phyloP scores from a whole-genome alignment of 495 filamentous ascomycete species.

The Clohesyomyces aquaticus region DNA sequence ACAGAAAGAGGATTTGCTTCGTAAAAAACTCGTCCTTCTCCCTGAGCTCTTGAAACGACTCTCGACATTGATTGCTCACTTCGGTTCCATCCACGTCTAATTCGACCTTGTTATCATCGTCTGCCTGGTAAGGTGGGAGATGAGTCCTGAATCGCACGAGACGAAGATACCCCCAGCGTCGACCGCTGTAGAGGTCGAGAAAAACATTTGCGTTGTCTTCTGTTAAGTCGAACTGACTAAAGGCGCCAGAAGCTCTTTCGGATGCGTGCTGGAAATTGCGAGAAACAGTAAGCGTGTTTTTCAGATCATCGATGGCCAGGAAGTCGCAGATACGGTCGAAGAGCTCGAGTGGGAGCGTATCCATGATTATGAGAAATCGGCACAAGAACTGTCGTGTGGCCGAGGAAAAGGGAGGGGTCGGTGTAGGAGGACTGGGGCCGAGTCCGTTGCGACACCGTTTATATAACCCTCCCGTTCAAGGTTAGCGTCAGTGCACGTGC shows the following conservation, averaged over 20 bases:
- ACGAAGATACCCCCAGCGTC: not conserved
- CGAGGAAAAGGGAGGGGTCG: no score
- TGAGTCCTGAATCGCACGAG: not conserved
- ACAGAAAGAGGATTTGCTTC: constrained; percentile 8
- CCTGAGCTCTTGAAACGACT: not conserved
- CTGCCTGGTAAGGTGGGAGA: not conserved
- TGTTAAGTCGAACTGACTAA: not conserved
- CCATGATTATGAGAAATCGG: constrained; percentile 4
- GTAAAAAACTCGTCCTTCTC: constrained; percentile 15
- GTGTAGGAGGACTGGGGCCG: no score
- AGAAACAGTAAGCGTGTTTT: not conserved
- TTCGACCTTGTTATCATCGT: not conserved
- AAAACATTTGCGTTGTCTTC: not conserved
- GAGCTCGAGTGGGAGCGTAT: constrained; percentile 12
- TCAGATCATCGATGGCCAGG: not conserved
- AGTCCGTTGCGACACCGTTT: no score
- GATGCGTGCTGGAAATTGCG: constrained; percentile 3
- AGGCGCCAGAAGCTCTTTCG: constrained; percentile 1
- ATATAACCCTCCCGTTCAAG: no score
- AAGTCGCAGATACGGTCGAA: constrained; percentile 10
- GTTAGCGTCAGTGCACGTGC: no score
- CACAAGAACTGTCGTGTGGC: no score
- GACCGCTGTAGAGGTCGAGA: not conserved
- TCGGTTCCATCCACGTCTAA: not conserved
- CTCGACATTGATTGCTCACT: not conserved